Percentiles rank a stretch among this genome's conserved stretches.
phyloP scores from a whole-genome alignment of 2,329 filamentous ascomycete species.

The Exophiala phaeomuriformis region DNA sequence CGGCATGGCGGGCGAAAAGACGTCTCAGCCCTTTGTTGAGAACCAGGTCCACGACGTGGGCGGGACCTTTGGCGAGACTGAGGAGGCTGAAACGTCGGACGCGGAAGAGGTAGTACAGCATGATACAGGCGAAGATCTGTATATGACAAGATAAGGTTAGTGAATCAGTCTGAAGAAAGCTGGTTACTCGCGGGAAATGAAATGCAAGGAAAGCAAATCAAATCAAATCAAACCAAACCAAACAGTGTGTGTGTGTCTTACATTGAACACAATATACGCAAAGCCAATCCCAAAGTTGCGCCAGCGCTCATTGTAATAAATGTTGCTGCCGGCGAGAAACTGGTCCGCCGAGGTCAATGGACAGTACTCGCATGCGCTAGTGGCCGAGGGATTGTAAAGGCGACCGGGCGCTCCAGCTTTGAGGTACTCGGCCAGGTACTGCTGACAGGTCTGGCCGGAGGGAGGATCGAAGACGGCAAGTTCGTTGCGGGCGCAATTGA shows the following conservation, averaged over 20 bases:
- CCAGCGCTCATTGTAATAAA: slow-evolving; percentile 60
- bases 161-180: background rate
- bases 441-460: slow-evolving; percentile 51
- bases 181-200: background rate
- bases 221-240: background rate
- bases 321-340: slow-evolving; percentile 40
- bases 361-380: slow-evolving; percentile 48
- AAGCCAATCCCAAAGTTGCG: slow-evolving; percentile 71
- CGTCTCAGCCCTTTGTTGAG: slow-evolving; percentile 14
- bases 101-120: slow-evolving; percentile 47
- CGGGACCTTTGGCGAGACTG: slow-evolving; percentile 16
- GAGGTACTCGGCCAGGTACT: slow-evolving; percentile 52
- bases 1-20: slow-evolving; percentile 16
- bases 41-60: slow-evolving; percentile 13
- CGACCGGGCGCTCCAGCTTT: slow-evolving; percentile 43
- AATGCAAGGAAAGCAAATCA: background rate
- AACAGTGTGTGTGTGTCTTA: slow-evolving; percentile 1
- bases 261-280: slow-evolving; percentile 68
- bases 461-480: slow-evolving; percentile 47
- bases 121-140: slow-evolving; percentile 41
- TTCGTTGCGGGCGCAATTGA: slow-evolving; percentile 64
- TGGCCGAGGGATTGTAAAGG: slow-evolving; percentile 52
- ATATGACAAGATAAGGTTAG: background rate
- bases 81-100: slow-evolving; percentile 27
- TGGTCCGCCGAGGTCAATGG: slow-evolving; percentile 35